Evolutionary conservation across 2,329 filamentous ascomycete genomes (phyloP), one percentile per base, ranked within the genome.

Genomic region (Harringtonia lauricola): DNA sequence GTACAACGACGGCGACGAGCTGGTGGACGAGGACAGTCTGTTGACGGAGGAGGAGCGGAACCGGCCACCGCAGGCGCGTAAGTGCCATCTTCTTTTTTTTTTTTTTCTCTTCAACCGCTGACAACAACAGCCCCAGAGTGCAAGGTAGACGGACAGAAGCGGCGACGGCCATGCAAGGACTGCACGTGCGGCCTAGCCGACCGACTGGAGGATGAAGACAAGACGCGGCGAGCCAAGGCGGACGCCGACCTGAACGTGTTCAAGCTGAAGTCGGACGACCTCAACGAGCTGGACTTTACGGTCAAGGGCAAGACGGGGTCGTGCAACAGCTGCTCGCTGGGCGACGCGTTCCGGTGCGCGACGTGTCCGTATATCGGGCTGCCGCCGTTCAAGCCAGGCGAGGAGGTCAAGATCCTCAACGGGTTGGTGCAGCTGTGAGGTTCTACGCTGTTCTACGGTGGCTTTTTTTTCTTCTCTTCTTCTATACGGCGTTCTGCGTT

Each of bases 301-400:
- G 86, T 96, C n/a, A 76, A 94, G 63, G 92, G 92, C 54, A 96
- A 95, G 68, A 86, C 90, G 7, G 90, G 92, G 43, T 94, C 86
- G 17, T 98, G 92, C 62, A 52, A 52, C 24, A 95, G 90, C 64
- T 96, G 92, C 64, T 83, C 88, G 24, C 72, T 98, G 15, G 92
- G 92, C 41, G 90, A 96, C 62, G 90, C 92, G 4, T 88, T 88
- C 66, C 71, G 83, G 34, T 86, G 83, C 59, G 79, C 79, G 40
- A 78, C 70, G 22, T 76, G 72, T 55, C 89, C 89, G 2, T 95
- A 92, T 59, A 85, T 94, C 55, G 89, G 89, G 5, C 72, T 98
- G 53, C 92, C 92, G 14, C 85, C 92, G 5, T 98, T 98, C 71
- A 95, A 95, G 71, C 88, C 88, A 4, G 92, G 92, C 15, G 89